Base-by-base conservation (phyloP, 371 early-diverging fungal species). In the Mortierella sp. region DNA sequence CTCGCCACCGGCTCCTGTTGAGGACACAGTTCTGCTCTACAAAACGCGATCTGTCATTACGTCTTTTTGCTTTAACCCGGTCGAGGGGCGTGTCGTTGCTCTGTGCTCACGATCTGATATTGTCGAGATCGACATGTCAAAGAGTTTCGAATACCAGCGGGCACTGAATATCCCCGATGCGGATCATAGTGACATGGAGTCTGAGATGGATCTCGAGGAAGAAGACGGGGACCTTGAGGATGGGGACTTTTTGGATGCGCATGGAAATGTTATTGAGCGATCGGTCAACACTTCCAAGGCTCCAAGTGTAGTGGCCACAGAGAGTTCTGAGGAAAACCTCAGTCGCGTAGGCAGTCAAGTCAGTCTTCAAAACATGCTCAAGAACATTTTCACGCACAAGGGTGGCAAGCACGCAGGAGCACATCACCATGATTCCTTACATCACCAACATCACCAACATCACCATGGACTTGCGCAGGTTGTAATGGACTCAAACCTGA, bases 121-220 rank as follows among this genome's bases (percentile, higher is more conserved):
- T 42, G 85, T 83, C 47, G 88, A 88, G 55, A 75, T 88, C 46
- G 87, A 88, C 44, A 61, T 86, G 12, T 76, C 76, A 4, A 69
- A 64, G 52, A 59, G 64, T 3, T 28, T 64, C 50, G 76, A 76
- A 37, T 69, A 61, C 15, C 57, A 34, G 34, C 63, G 68, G 39
- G 49, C 58, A 7, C 43, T 73, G 27, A 42, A 23, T n/a, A 39
- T 17, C 21, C 26, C 58, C 2, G 73, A 76, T 7, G 57, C 50
- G 8, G 60, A 59, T 2, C 69, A 69, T 1, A 64, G 70, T n/a
- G 76, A 76, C 24, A 69, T 70, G 65, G 76, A 70, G 41, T 84
- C 86, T 6, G 88, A 86, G 26, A 85, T 86, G 37, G 88, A 87
- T 54, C 76, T 85, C 37, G 86, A 87, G 8, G 78, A 83, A 11